phyloP scores from a whole-genome alignment of 225 moss, liverwort and hornwort species.

The Bryoerythrophyllum caledonicum region DNA sequence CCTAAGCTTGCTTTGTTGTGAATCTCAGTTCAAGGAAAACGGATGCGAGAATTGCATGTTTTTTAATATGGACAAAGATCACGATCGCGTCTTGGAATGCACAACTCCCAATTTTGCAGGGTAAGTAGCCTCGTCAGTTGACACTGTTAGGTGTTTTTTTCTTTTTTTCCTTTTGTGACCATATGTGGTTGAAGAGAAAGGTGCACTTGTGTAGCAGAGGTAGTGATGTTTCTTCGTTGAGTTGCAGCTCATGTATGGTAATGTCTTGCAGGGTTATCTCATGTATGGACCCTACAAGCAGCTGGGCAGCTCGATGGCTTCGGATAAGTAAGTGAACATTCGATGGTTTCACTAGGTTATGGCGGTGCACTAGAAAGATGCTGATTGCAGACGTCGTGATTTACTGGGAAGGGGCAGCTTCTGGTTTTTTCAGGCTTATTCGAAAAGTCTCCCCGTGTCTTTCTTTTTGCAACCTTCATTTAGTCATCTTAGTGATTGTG shows the following conservation, averaged over 20 bases:
- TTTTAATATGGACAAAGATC: slow-evolving; percentile 95
- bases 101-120: slow-evolving; percentile 94
- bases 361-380: not conserved
- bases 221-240: not conserved
- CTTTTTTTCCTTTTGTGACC: not conserved
- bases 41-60: slow-evolving; percentile 97
- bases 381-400: not conserved
- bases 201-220: not conserved
- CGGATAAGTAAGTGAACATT: slow-evolving; percentile 72
- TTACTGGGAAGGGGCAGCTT: not conserved
- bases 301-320: slow-evolving; percentile 99
- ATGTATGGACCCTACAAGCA: slow-evolving; percentile 94
- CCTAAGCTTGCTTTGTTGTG: slow-evolving; percentile 14
- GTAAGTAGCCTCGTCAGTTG: slow-evolving; percentile 34
- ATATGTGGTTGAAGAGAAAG: not conserved
- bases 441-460: too few species aligned
- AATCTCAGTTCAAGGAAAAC: slow-evolving; percentile 70
- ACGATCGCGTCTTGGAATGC: slow-evolving; percentile 93
- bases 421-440: not conserved
- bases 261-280: slow-evolving; percentile 78
- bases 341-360: slow-evolving; percentile 1
- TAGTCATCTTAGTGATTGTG: too few species aligned
- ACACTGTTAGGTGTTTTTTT: not conserved
- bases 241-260: slow-evolving; percentile 18
- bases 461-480: too few species aligned